Base-by-base conservation (phyloP, 2,329 filamentous ascomycete species). In the Pseudogymnoascus sp. region DNA sequence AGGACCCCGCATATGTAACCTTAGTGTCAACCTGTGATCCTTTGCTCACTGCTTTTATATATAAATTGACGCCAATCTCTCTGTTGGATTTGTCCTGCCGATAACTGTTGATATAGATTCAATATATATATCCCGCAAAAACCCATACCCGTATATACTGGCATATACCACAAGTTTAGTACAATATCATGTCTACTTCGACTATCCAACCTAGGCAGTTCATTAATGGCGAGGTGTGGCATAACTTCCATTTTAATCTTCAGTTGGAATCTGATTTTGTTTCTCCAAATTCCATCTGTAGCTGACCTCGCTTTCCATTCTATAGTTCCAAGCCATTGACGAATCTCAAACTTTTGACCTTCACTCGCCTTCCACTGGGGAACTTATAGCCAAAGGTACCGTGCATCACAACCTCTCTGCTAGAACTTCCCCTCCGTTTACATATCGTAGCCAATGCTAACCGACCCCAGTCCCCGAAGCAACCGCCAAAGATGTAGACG, bases 401-500 rank as follows among this genome's bases (percentile, higher is more conserved):
- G 15, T 55, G 29, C n/a, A 21, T 35, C 15, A 4, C 1, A 31
- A 17, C 1, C n/a, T 12, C 9, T 21, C 21, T 21, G 21, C 21
- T 21, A 21, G 21, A 21, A 21, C 21, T 21, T 21, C 21, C 21
- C 21, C 21, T 21, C 12, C 12, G 1, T n/a, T 27, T 12, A 27
- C 17, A 1, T 27, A 44, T 44, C 2, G 13, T 44, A 3, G 1
- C 7, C 17, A 7, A 10, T 13, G 21, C 29, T 55, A 55, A 55
- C 8, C 1, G 9, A 13, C 10, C 29, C 2, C 29, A 55, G 66
- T 76, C 17, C 81, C 81, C 2, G 67, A 78, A 12, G 76, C 78
- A 4, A 73, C 74, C 1, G 62, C 71, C 2, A 65, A 73, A n/a
- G 78, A 80, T 67, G 72, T 81, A 7, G 74, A 81, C 58, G 73